Percentiles rank a stretch among this genome's conserved stretches.
Evolutionary conservation across 2,329 filamentous ascomycete genomes (phyloP).

Genomic region (Beauveria medogensis): DNA sequence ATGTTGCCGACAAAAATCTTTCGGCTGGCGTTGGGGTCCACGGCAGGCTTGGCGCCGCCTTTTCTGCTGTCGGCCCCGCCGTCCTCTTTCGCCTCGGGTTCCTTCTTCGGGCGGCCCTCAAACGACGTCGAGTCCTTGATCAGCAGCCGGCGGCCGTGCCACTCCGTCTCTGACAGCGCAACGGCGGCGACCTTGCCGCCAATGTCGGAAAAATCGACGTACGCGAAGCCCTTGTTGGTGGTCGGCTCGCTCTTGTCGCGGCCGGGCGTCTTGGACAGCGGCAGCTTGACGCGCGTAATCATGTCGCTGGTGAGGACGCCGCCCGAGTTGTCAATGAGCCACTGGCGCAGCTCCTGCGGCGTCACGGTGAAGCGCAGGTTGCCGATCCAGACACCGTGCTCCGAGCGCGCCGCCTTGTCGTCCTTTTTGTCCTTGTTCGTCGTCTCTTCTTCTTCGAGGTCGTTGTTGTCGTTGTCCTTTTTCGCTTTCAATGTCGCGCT

Average conservation of each 20-base stretch:
- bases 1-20: conserved; percentile 92
- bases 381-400: conserved; percentile 89
- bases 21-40: conserved; percentile 55
- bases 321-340: conserved; percentile 66
- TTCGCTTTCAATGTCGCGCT: conserved; percentile 36
- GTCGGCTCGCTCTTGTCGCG: conserved; percentile 25
- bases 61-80: conserved; percentile 18
- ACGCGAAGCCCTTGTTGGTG: conserved; percentile 89
- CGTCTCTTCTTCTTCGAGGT: conserved; percentile 29
- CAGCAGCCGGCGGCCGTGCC: conserved; percentile 69
- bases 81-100: conserved; percentile 27
- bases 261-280: conserved; percentile 47
- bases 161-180: conserved; percentile 74
- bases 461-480: conserved; percentile 27
- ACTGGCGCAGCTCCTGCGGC: conserved; percentile 64
- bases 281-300: conserved; percentile 81
- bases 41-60: conserved; percentile 18
- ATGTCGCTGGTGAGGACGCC: conserved; percentile 56
- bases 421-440: conserved; percentile 28
- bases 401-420: conserved; percentile 53
- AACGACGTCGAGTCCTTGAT: conserved; percentile 92
- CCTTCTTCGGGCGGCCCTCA: conserved; percentile 75
- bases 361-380: conserved; percentile 83
- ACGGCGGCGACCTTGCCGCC: conserved; percentile 69
- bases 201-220: conserved; percentile 78